Percentiles rank a stretch among this genome's conserved stretches.
Conservation (phyloP, 352 stramenopile species). For the Thraustochytrium sp. region DNA sequence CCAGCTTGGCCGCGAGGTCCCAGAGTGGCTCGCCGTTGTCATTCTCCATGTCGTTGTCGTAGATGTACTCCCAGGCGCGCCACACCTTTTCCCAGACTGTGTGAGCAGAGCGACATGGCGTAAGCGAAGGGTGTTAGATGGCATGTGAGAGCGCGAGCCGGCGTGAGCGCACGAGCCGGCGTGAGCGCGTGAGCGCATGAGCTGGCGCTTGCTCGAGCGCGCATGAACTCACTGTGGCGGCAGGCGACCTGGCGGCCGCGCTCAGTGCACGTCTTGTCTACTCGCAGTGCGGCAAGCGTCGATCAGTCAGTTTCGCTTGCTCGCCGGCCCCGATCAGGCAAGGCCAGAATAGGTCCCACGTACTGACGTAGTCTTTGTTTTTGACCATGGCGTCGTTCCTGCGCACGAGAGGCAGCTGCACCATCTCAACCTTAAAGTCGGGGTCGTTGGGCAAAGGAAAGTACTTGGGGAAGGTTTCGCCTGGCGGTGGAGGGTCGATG, state of each 20-base stretch:
- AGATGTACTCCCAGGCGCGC: slow-evolving; percentile 42
- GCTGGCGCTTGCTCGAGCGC: too few species aligned
- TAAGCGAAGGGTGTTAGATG: too few species aligned
- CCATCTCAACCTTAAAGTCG: neutral
- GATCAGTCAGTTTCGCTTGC: too few species aligned
- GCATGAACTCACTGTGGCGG: too few species aligned
- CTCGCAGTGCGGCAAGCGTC: too few species aligned
- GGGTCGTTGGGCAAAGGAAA: neutral
- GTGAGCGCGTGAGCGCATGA: too few species aligned
- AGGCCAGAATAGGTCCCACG: too few species aligned
- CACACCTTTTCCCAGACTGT: slow-evolving; percentile 46
- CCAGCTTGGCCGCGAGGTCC: slow-evolving; percentile 42
- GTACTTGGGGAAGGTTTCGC: slow-evolving; percentile 4
- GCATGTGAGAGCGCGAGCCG: too few species aligned
- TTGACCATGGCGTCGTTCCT: neutral
- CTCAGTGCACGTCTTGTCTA: neutral
- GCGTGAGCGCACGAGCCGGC: too few species aligned
- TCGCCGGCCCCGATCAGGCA: too few species aligned
- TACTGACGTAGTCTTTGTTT: slow-evolving; percentile 9
- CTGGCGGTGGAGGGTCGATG: slow-evolving; percentile 10
- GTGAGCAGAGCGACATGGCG: too few species aligned
- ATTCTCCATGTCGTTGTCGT: slow-evolving; percentile 26
- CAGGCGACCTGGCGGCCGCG: neutral
- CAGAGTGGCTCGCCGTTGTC: neutral
- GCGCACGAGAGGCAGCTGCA: slow-evolving; percentile 36